Evolutionary conservation across 129 eudicot species (phyloP).

Genomic region (Lonicera japonica): DNA sequence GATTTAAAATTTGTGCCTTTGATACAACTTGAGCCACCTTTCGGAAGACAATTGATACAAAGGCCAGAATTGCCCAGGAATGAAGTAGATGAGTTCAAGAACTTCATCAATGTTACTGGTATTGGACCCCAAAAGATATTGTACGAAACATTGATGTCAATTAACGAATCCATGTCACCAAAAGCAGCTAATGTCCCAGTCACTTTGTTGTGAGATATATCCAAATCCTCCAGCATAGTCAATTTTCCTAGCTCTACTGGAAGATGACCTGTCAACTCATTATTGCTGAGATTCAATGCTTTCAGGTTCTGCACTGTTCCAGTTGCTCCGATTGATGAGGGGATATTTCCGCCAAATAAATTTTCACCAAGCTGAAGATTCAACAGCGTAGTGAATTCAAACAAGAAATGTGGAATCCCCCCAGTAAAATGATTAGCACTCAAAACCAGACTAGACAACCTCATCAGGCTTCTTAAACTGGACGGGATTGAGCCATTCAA

Average conservation of each 20-base stretch:
- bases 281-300: slow-evolving; percentile 57
- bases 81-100: slow-evolving; percentile 45
- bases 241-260: slow-evolving; percentile 47
- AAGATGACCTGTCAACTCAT: slow-evolving; percentile 47
- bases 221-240: slow-evolving; percentile 42
- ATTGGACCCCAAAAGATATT: slow-evolving; percentile 61
- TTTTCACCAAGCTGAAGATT: slow-evolving; percentile 68
- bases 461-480: slow-evolving; percentile 34
- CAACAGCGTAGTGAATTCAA: slow-evolving; percentile 37
- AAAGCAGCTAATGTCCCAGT: slow-evolving; percentile 55
- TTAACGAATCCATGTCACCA: slow-evolving; percentile 29
- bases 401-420: slow-evolving; percentile 48
- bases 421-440: slow-evolving; percentile 54
- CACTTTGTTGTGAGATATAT: slow-evolving; percentile 61
- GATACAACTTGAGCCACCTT: slow-evolving; percentile 26
- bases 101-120: slow-evolving; percentile 40
- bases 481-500: slow-evolving; percentile 56
- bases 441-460: slow-evolving; percentile 38
- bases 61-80: slow-evolving; percentile 59
- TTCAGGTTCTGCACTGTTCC: slow-evolving; percentile 36
- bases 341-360: slow-evolving; percentile 51
- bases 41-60: slow-evolving; percentile 42
- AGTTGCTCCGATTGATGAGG: slow-evolving; percentile 26
- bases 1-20: slow-evolving; percentile 25
- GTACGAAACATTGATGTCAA: slow-evolving; percentile 51